Evolutionary conservation across 768 basidiomycete genomes (phyloP).

Genomic region (Lactarius sp.): DNA sequence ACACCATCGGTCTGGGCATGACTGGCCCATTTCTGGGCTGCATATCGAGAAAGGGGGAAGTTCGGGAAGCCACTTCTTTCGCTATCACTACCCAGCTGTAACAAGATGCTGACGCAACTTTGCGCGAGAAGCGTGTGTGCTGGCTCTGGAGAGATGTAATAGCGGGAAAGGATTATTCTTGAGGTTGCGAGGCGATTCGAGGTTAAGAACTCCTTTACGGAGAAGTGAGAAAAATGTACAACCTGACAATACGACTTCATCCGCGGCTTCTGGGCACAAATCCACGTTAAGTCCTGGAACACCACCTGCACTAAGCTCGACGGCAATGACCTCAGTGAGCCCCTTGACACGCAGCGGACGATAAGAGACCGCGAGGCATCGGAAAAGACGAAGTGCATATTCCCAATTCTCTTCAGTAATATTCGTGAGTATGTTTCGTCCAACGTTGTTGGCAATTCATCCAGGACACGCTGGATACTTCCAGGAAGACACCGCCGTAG

Average conservation of each 20-base stretch:
- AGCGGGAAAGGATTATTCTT: not conserved
- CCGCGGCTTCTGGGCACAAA: not conserved
- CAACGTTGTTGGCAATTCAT: not conserved
- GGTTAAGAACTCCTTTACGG: slow-evolving; percentile 9
- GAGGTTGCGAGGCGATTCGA: not conserved
- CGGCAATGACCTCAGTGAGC: not conserved
- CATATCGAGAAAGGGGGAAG: not conserved
- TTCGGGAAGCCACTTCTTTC: not conserved
- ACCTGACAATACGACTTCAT: not conserved
- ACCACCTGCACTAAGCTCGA: not conserved
- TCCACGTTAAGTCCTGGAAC: not conserved
- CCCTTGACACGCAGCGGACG: not conserved
- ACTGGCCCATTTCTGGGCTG: not conserved
- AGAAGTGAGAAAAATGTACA: slow-evolving; percentile 10
- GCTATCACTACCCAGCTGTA: not conserved
- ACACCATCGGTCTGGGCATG: not conserved
- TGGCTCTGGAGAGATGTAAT: not conserved
- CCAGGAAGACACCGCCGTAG: not conserved
- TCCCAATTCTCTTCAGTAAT: not conserved
- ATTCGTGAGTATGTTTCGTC: not conserved
- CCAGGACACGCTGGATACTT: not conserved
- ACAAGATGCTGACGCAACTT: not conserved
- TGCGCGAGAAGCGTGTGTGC: slow-evolving; percentile 6
- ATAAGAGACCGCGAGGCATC: not conserved
- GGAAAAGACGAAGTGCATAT: not conserved